phyloP scores from a whole-genome alignment of 2,329 filamentous ascomycete species.

The Aspergillus viridinutans region DNA sequence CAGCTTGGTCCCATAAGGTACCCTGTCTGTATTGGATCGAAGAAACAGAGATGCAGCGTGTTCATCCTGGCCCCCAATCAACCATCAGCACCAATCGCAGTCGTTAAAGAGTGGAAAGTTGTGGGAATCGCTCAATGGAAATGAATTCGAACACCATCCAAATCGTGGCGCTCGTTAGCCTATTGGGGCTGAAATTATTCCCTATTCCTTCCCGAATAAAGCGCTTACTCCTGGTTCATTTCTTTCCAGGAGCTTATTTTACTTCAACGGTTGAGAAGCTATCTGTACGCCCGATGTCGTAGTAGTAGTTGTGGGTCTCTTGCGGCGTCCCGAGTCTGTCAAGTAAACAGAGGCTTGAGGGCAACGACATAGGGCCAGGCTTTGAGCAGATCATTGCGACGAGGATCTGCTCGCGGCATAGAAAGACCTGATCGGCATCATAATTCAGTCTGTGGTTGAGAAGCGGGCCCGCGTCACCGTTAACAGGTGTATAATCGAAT shows the following conservation, averaged over 20 bases:
- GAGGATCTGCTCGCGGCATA: background rate
- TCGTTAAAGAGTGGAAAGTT: background rate
- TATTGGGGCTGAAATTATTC: slow-evolving; percentile 16
- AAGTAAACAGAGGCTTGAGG: background rate
- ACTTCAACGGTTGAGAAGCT: background rate
- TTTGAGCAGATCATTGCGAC: background rate
- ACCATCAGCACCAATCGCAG: slow-evolving; percentile 3
- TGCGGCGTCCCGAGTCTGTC: background rate
- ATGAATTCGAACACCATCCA: background rate
- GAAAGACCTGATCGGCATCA: background rate
- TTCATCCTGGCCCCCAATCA: slow-evolving; percentile 11
- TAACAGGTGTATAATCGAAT: too few species aligned
- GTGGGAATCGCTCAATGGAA: background rate
- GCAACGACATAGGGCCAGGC: background rate
- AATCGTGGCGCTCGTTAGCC: slow-evolving; percentile 9
- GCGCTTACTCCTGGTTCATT: background rate
- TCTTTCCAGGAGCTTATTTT: background rate
- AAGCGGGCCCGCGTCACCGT: background rate
- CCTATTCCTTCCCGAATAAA: background rate
- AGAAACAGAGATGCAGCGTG: slow-evolving; percentile 1
- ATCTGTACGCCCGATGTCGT: background rate
- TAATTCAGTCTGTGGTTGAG: background rate
- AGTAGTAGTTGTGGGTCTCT: background rate
- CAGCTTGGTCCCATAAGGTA: background rate
- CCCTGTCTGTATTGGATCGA: slow-evolving; percentile 10